Evolutionary conservation across 2,329 filamentous ascomycete species (phyloP).

Genomic region (Beauveria sp.): DNA sequence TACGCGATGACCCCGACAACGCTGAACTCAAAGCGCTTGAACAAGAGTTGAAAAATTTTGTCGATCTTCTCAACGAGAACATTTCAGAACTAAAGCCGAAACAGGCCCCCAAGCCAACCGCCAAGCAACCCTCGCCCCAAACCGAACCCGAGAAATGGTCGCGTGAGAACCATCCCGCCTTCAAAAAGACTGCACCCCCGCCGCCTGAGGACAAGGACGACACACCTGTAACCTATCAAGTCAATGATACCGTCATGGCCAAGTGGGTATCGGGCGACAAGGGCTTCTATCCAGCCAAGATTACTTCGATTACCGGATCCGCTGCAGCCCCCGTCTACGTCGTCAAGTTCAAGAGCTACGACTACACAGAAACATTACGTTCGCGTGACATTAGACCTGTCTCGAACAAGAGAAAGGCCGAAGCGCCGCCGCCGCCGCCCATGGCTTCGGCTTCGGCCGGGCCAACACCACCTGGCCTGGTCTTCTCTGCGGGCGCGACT

Average conservation of each 20-base stretch:
- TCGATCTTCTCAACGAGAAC: constrained; percentile 69
- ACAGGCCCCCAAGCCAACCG: constrained; percentile 36
- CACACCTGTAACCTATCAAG: constrained; percentile 57
- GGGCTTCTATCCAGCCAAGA: constrained; percentile 83
- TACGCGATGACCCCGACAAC: constrained; percentile 75
- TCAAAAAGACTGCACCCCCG: constrained; percentile 43
- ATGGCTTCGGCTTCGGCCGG: constrained; percentile 20
- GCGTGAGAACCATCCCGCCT: constrained; percentile 72
- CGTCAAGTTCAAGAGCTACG: constrained; percentile 91
- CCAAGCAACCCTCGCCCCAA: constrained; percentile 39
- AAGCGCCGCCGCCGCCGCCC: constrained; percentile 53
- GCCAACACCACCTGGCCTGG: constrained; percentile 33
- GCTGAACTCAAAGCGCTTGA: constrained; percentile 69
- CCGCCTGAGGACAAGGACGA: constrained; percentile 44
- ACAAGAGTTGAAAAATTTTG: constrained; percentile 73
- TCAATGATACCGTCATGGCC: constrained; percentile 85
- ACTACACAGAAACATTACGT: constrained; percentile 72
- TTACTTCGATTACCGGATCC: constrained; percentile 89
- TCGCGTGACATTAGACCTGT: constrained; percentile 79
- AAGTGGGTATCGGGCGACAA: constrained; percentile 89
- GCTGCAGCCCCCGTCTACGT: constrained; percentile 86
- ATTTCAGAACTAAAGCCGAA: constrained; percentile 68
- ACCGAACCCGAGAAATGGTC: constrained; percentile 68
- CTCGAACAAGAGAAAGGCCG: constrained; percentile 77
- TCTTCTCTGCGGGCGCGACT: constrained; percentile 49